These are phyloP conservation scores for Amanita phalloides DNA, from an alignment of 768 basidiomycete genomes.

Conservation along the genomic window DNA sequence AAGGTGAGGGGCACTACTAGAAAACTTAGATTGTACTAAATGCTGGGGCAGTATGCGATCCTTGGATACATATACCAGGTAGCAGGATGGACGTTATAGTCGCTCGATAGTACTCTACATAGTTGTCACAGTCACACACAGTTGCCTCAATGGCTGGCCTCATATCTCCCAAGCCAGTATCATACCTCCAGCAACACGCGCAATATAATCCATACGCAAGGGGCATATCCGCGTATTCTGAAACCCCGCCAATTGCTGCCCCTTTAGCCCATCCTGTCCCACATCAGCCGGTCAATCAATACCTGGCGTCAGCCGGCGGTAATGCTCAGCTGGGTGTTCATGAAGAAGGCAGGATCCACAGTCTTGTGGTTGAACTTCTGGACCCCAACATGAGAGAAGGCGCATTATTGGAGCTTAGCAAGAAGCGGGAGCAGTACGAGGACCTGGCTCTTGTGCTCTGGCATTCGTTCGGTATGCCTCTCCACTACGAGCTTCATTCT, in stretches of 20 bases:
- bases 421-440: conserved; percentile 98
- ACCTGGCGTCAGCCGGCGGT: conserved; percentile 21
- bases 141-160: conserved; percentile 46
- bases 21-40: background rate
- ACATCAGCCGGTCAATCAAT: conserved; percentile 32
- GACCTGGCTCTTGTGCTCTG: conserved; percentile 95
- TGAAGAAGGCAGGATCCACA: conserved; percentile 73
- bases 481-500: conserved; percentile 11
- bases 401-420: conserved; percentile 91
- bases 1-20: conserved; percentile 28
- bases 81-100: conserved; percentile 19
- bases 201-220: conserved; percentile 51
- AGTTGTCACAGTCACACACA: conserved; percentile 8
- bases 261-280: conserved; percentile 48
- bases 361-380: conserved; percentile 79
- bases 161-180: conserved; percentile 50
- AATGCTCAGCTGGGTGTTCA: conserved; percentile 26
- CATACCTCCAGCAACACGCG: conserved; percentile 51
- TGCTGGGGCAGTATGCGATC: conserved; percentile 26
- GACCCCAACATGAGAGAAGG: conserved; percentile 77
- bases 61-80: conserved; percentile 35
- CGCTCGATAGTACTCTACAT: no score
- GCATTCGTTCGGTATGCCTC: conserved; percentile 83
- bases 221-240: conserved; percentile 43
- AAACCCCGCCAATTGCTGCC: conserved; percentile 50